phyloP scores from a whole-genome alignment of 192 early-diverging fungal genomes.

The Physocladia obscura region DNA sequence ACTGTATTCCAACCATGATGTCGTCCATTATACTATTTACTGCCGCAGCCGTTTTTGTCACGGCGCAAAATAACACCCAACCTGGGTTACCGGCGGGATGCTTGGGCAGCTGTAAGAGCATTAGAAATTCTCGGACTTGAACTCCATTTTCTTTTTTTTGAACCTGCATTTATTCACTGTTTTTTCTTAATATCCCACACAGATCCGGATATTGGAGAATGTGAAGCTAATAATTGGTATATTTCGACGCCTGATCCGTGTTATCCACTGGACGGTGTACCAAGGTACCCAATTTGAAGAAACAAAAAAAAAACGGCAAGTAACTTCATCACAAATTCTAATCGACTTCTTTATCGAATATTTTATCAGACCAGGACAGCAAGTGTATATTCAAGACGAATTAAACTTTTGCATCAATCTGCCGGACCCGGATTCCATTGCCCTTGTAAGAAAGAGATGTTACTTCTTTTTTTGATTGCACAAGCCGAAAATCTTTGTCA shows the following conservation, averaged over 20 bases:
- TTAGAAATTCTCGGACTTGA: background rate
- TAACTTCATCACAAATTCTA: background rate
- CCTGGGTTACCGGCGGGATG: constrained; percentile 13
- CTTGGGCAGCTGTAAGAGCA: constrained; percentile 10
- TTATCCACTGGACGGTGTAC: background rate
- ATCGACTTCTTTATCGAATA: background rate
- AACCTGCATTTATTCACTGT: background rate
- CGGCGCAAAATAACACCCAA: constrained; percentile 11
- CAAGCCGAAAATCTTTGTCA: too few species aligned
- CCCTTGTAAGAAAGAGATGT: background rate
- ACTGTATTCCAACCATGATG: too few species aligned
- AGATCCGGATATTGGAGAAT: constrained; percentile 3
- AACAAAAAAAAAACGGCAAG: background rate
- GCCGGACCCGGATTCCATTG: constrained; percentile 24
- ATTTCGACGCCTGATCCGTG: constrained; percentile 12
- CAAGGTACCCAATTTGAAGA: background rate
- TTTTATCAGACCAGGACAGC: background rate
- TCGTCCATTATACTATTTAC: background rate
- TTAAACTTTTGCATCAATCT: constrained; percentile 37
- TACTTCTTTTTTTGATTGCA: too few species aligned
- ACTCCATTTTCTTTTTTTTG: background rate
- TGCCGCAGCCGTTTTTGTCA: background rate
- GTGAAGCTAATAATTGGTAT: constrained; percentile 5
- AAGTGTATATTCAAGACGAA: constrained; percentile 17
- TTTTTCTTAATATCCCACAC: background rate